Base-by-base conservation (phyloP, 192 early-diverging fungal species). In the Coemansia sp. region DNA sequence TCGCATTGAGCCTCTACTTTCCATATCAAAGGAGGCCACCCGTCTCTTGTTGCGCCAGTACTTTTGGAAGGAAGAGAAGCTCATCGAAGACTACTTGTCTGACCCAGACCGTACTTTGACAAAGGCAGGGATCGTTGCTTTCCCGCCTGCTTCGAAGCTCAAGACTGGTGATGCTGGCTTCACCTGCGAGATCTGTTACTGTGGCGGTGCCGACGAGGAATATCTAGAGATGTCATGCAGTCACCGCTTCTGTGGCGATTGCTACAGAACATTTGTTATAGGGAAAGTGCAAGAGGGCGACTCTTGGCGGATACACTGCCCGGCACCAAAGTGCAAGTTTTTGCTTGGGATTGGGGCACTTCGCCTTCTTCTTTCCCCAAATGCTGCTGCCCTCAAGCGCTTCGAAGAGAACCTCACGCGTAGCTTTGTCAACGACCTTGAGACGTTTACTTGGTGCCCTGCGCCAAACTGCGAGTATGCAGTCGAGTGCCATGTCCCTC, bases 391-490 rank as follows among this genome's bases (percentile, higher is more conserved):
- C 8, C 72, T 83, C 55, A 50, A 61, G 57, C 91, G 87, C 86
- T 97, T 84, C 57, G 78, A 74, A 29, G 38, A 52, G 23, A 67
- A 65, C 50, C 84, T 95, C 50, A 85, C 95, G 28, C 86, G 94
- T 50, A 91, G 91, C 11, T 99, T 90, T 82, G 95, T 99, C 19
- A 93, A 94, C 62, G 96, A 98, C 70, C 84, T 86, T 45, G 81
- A 86, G 48, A 85, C 80, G 42, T 72, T 96, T 29, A 75, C 86
- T 40, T 99, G 96, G 96, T 99, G 97, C 59, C 95, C 96, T 25
- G 91, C 89, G 17, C 95, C 95, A 19, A 91, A 94, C 68, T 99
- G 97, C 77, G 91, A 93, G 72, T 93, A 91, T 70, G 95, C 92
- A 14, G 69, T 99, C 44, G 92, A 98, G 70, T 99, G 96, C 72